A percentile compares a stretch with the other conserved stretches of the same genome.
Conservation (phyloP, 257 asterid genomes). For the Gardenia jasminoides region DNA sequence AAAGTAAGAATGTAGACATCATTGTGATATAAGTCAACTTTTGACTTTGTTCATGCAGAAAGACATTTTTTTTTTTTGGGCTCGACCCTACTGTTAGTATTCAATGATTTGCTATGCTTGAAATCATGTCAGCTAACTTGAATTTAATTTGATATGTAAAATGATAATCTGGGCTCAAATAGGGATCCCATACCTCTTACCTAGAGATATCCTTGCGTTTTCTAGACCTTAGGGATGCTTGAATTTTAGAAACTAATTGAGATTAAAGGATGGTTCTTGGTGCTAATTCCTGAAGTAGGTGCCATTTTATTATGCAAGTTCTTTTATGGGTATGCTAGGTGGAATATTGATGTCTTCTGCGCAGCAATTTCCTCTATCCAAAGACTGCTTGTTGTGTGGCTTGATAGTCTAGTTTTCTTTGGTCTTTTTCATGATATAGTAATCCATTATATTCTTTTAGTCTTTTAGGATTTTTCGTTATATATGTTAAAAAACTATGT, state of each 20-base stretch:
- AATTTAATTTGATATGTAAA: not conserved
- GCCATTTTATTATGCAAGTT: not conserved
- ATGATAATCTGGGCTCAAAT: not conserved
- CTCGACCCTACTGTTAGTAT: not conserved
- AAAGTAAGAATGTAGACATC: constrained; percentile 49
- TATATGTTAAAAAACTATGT: no score
- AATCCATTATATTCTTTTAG: not conserved
- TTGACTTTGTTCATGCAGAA: not conserved
- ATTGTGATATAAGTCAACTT: not conserved
- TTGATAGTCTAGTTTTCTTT: not conserved
- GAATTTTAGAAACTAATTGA: not conserved
- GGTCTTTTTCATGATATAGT: no score
- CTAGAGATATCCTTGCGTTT: not conserved
- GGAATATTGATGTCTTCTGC: not conserved
- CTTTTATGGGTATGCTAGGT: not conserved
- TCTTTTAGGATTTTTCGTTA: no score
- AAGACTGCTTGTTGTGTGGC: not conserved
- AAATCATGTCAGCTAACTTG: not conserved
- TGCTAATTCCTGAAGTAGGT: not conserved
- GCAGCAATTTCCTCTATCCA: not conserved
- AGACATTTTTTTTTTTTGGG: not conserved
- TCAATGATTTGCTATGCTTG: not conserved
- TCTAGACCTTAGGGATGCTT: not conserved
- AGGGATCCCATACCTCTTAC: not conserved
- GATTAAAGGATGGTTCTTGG: not conserved